phyloP scores from a whole-genome alignment of 495 filamentous ascomycete genomes.

The Neurospora sp. region DNA sequence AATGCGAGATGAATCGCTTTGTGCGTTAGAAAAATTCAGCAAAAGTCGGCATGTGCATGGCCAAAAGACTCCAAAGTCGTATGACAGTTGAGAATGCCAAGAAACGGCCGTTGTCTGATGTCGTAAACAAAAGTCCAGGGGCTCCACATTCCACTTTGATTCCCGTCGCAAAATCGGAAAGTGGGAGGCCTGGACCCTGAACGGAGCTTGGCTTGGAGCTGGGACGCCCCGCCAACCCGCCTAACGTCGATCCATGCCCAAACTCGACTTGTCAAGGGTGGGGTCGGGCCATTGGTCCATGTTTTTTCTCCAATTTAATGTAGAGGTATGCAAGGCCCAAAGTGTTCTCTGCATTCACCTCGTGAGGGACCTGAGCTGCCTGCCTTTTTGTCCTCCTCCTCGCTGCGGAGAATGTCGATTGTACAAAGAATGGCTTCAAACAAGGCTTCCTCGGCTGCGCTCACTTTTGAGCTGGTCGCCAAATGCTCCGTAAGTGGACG shows the following conservation, averaged over 20 bases:
- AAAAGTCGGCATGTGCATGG: neutral
- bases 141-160: neutral
- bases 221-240: no score
- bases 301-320: neutral
- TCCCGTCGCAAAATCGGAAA: neutral
- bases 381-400: neutral
- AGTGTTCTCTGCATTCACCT: neutral
- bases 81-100: neutral
- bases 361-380: neutral
- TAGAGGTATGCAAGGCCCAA: neutral
- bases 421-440: conserved; percentile 36
- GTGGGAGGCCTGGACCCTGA: neutral
- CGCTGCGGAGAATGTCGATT: conserved; percentile 16
- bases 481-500: conserved; percentile 63
- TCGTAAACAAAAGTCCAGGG: neutral
- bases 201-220: neutral
- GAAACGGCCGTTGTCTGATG: neutral
- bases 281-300: neutral
- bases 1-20: neutral
- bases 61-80: neutral
- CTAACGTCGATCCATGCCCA: neutral
- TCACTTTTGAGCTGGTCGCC: conserved; percentile 71
- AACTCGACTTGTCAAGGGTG: neutral
- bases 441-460: conserved; percentile 42
- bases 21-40: neutral